phyloP scores from a whole-genome alignment of 129 eudicot genomes.

The Artemisia argyi region DNA sequence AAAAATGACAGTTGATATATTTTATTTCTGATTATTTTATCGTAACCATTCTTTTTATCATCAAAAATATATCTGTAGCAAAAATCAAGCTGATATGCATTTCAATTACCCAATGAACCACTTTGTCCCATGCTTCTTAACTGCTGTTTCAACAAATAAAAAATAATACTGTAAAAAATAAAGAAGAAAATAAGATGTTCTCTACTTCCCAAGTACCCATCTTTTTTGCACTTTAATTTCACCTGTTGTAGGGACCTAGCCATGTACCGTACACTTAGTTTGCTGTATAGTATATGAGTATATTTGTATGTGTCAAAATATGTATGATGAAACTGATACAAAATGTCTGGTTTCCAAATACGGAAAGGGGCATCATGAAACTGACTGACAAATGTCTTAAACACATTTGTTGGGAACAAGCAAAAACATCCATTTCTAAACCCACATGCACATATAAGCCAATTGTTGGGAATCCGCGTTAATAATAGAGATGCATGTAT shows the following conservation, averaged over 20 bases:
- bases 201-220: slow-evolving; percentile 11
- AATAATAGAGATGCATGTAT: too few relatives aligned
- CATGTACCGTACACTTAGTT: not conserved
- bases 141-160: slow-evolving; percentile 10
- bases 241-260: slow-evolving; percentile 29
- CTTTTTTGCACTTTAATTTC: slow-evolving; percentile 11
- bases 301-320: not conserved
- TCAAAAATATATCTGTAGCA: not conserved
- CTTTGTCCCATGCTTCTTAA: slow-evolving; percentile 24
- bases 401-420: slow-evolving; percentile 27
- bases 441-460: slow-evolving; percentile 18
- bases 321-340: slow-evolving; percentile 35
- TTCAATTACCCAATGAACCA: not conserved
- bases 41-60: not conserved
- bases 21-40: too few relatives aligned
- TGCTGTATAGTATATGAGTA: not conserved
- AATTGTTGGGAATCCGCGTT: slow-evolving; percentile 20
- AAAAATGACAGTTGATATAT: too few relatives aligned
- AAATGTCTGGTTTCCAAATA: slow-evolving; percentile 26
- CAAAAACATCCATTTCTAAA: slow-evolving; percentile 24
- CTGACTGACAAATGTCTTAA: slow-evolving; percentile 24
- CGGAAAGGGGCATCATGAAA: slow-evolving; percentile 34
- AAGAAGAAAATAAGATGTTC: slow-evolving; percentile 10
- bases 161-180: not conserved
- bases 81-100: not conserved